A percentile compares a stretch with the other conserved stretches of the same genome.
Evolutionary conservation across 2,329 filamentous ascomycete genomes (phyloP).

Genomic region (Diaporthe vaccinii): DNA sequence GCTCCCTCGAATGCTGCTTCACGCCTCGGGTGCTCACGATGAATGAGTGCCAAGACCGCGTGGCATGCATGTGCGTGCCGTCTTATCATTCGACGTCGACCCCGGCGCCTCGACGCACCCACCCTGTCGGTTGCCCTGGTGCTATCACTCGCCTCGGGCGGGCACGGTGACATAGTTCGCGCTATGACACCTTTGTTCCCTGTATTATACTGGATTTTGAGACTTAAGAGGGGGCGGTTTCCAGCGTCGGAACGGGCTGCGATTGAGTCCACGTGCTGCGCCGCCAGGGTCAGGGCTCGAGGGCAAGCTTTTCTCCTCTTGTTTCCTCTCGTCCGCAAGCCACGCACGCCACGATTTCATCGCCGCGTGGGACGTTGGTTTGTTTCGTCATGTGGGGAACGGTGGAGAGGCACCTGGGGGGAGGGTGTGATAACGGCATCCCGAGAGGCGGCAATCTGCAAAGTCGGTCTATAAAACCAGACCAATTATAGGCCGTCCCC

Average conservation of each 20-base stretch:
- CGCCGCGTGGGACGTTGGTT: background rate
- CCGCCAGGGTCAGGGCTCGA: background rate
- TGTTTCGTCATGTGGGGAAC: slow-evolving; percentile 20
- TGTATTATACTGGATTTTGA: slow-evolving; percentile 15
- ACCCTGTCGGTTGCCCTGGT: slow-evolving; percentile 5
- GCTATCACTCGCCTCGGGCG: background rate
- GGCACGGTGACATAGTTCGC: slow-evolving; percentile 28
- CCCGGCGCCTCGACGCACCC: background rate
- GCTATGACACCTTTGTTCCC: slow-evolving; percentile 6
- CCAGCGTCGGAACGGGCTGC: background rate
- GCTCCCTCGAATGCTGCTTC: background rate
- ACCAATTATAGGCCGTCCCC: slow-evolving; percentile 20
- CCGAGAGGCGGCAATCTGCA: slow-evolving; percentile 1
- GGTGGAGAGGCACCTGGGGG: background rate
- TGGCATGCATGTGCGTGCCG: slow-evolving; percentile 1
- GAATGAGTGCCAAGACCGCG: background rate
- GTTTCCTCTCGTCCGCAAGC: too few species aligned
- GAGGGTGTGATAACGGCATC: background rate
- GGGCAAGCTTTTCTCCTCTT: background rate
- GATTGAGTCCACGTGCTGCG: slow-evolving; percentile 3
- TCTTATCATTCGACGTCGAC: slow-evolving; percentile 7
- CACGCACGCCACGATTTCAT: slow-evolving; percentile 7
- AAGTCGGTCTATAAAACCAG: background rate
- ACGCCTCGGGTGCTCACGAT: background rate
- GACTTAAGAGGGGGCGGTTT: background rate